Evolutionary conservation across 441 rosid genomes (phyloP).

Genomic region (Aquilaria agallochum): DNA sequence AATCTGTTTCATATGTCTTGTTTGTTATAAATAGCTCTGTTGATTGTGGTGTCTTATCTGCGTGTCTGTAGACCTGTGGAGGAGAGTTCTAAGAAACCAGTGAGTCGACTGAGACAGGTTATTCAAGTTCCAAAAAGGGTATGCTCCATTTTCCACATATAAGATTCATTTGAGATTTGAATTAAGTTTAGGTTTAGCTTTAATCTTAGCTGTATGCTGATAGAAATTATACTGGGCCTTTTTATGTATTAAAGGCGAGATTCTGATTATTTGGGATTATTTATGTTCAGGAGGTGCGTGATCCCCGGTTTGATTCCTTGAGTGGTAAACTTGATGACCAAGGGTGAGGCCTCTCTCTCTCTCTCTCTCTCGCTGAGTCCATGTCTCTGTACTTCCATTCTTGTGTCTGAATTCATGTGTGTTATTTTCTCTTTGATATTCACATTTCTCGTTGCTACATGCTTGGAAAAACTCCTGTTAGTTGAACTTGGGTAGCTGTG

Average conservation of each 20-base stretch:
- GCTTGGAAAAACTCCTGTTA: no score
- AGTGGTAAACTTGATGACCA: slow-evolving; percentile 59
- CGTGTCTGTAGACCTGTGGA: slow-evolving; percentile 54
- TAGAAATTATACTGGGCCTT: not conserved
- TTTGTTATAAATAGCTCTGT: slow-evolving; percentile 10
- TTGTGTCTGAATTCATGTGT: not conserved
- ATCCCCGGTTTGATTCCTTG: slow-evolving; percentile 76
- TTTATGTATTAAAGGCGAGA: not conserved
- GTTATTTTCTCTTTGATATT: not conserved
- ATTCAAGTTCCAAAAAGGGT: slow-evolving; percentile 79
- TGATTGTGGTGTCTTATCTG: not conserved
- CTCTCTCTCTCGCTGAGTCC: not conserved
- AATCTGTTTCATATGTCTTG: no score
- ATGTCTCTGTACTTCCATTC: not conserved
- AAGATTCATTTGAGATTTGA: not conserved
- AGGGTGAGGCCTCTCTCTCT: slow-evolving; percentile 39
- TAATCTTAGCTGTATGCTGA: not conserved
- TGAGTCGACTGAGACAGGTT: slow-evolving; percentile 66
- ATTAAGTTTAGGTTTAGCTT: not conserved
- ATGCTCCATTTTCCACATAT: slow-evolving; percentile 1
- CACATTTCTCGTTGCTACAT: not conserved
- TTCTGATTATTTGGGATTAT: not conserved
- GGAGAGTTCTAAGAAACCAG: slow-evolving; percentile 69
- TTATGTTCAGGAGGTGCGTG: slow-evolving; percentile 51
- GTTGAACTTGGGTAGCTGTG: no score